phyloP scores from a whole-genome alignment of 78 protist species.

The slime mould (Dictyostelium discoideum) region DNA sequence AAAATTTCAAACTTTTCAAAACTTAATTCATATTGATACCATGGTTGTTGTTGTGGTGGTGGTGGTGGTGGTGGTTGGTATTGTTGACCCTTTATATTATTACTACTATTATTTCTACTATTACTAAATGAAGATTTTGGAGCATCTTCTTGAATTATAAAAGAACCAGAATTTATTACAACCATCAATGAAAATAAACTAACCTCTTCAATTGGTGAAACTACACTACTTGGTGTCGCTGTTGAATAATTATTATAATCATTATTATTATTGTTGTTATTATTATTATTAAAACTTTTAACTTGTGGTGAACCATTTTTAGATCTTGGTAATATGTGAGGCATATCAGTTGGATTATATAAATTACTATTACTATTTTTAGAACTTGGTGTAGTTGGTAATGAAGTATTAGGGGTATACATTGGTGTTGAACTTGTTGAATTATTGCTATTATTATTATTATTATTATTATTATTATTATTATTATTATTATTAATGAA shows the following conservation, averaged over 20 bases:
- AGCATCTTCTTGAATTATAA: background rate
- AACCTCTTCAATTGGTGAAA: background rate
- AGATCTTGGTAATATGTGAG: background rate
- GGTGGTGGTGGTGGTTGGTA: no score
- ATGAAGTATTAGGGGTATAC: background rate
- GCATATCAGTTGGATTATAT: background rate
- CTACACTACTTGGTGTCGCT: background rate
- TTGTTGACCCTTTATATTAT: background rate
- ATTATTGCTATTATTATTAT: background rate
- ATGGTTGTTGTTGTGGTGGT: background rate
- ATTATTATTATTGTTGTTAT: background rate
- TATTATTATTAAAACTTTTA: background rate
- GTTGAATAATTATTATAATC: background rate
- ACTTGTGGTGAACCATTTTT: background rate
- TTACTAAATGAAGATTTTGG: background rate
- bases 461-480: background rate
- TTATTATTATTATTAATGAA: no score
- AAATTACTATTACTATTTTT: background rate
- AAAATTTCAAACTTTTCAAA: conserved; percentile 52
- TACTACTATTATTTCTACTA: conserved; percentile 10
- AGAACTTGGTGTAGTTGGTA: conserved; percentile 1
- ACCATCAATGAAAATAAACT: conserved; percentile 13
- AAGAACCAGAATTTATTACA: conserved; percentile 2
- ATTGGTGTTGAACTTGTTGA: background rate
- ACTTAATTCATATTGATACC: conserved; percentile 19